phyloP scores from a whole-genome alignment of 2,329 filamentous ascomycete species.

The Pezicula carpinea region DNA sequence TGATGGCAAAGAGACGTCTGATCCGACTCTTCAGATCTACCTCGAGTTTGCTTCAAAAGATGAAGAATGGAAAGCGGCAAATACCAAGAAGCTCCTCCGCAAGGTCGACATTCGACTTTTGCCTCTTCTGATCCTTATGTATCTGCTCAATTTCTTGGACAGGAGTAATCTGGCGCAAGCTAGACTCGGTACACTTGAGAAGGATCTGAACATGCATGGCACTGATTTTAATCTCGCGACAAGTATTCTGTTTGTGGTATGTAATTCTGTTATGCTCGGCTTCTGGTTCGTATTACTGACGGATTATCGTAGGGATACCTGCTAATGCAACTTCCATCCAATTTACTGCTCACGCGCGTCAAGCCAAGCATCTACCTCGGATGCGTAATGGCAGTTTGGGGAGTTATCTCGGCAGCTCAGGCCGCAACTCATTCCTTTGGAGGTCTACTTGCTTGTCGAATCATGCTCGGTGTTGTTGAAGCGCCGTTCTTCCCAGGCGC shows the following conservation, averaged over 20 bases:
- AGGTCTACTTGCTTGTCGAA: conserved; percentile 40
- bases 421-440: conserved; percentile 39
- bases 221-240: conserved; percentile 54
- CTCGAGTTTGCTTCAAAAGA: conserved; percentile 25
- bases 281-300: neutral
- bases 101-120: conserved; percentile 49
- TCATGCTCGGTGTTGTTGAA: conserved; percentile 44
- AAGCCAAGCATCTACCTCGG: conserved; percentile 40
- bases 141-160: conserved; percentile 52
- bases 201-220: conserved; percentile 47
- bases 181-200: conserved; percentile 46
- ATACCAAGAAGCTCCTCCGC: conserved; percentile 32
- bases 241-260: conserved; percentile 49
- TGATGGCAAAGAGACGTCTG: neutral
- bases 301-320: conserved; percentile 36
- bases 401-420: conserved; percentile 37
- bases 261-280: conserved; percentile 1
- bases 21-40: conserved; percentile 7
- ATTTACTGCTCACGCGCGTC: conserved; percentile 40
- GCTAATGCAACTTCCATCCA: conserved; percentile 43
- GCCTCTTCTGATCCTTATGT: conserved; percentile 50
- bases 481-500: conserved; percentile 48
- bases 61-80: conserved; percentile 25
- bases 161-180: conserved; percentile 48
- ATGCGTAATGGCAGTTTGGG: conserved; percentile 33